Evolutionary conservation across 805 yeast species (phyloP), one percentile per base, ranked within the genome.

Genomic region (Candida dajiaensis): DNA sequence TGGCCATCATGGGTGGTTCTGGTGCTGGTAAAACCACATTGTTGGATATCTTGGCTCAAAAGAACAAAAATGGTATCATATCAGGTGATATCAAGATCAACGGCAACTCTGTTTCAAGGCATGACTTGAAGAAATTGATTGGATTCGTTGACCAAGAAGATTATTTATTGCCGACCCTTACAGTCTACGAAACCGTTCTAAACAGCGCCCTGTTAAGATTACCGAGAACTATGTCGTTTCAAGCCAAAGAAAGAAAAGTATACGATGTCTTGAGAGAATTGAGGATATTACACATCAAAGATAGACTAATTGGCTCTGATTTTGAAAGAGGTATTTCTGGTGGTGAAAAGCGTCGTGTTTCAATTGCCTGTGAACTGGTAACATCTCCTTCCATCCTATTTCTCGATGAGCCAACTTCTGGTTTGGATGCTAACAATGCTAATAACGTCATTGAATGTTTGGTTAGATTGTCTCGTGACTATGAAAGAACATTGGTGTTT

Each of bases 91-190:
- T 92, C 12, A 78, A 73, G 54, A 78, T 89, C 20, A 94, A 94
- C 63, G 98, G 98, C 3, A 76, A 77, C 49, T 52, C 52, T 8
- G 57, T 74, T 3, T 26, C 59, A 0, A 44, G 51, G 44, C 52
- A 60, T 53, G 76, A 79, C 37, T 83, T 78, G 62, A 74, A 77
- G 48, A 81, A 81, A 56, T 76, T 88, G 5, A 79, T 85, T 47
- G 99, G 98, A 0, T 94, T 89, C 72, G 99, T 94, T 8, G 97
- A 94, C 64, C 99, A 94, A 66, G 97, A 94, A 57, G 97, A 90
- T 62, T 84, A 79, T 52, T 70, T 94, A 46, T 76, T 94, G 50
- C 95, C 98, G 4, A 94, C 99, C 0, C 72, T 92, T 49, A 92
- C 99, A 0, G 99, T 94, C 4, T 94, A 85, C 61, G 99, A 94